Evolutionary conservation across 2,329 filamentous ascomycete species (phyloP).

Genomic region (Colletotrichum theobromicola): DNA sequence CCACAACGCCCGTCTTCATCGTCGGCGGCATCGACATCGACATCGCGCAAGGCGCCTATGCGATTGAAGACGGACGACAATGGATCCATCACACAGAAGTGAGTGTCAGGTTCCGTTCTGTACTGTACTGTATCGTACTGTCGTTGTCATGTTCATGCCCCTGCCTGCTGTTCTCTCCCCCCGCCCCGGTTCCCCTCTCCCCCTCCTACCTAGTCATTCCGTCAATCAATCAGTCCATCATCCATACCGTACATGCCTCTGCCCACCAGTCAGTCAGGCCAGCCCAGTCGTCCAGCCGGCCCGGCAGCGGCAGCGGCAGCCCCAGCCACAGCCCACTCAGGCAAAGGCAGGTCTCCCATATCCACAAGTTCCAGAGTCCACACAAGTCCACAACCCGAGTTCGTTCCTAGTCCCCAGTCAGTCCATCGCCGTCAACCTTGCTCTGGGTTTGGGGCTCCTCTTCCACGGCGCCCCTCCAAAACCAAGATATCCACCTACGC

Average conservation of each 20-base stretch:
- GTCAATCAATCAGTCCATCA: background rate
- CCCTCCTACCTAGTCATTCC: background rate
- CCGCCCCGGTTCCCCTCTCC: background rate
- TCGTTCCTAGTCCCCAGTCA: background rate
- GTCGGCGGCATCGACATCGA: slow-evolving; percentile 17
- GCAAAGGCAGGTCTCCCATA: background rate
- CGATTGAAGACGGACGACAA: slow-evolving; percentile 48
- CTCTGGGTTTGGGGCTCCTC: background rate
- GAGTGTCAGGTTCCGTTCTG: slow-evolving; percentile 17
- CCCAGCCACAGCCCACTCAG: background rate
- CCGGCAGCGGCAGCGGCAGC: background rate
- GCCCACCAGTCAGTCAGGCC: background rate
- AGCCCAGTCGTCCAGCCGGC: background rate
- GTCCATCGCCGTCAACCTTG: background rate
- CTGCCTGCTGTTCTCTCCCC: background rate
- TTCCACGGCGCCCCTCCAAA: background rate
- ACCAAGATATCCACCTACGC: background rate
- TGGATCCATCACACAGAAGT: slow-evolving; percentile 39
- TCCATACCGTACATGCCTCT: background rate
- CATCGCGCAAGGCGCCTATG: slow-evolving; percentile 33
- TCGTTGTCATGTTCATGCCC: background rate
- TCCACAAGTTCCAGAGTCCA: background rate
- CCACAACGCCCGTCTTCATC: slow-evolving; percentile 41
- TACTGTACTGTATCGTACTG: background rate
- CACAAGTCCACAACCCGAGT: background rate